phyloP scores from a whole-genome alignment of 2,329 filamentous ascomycete species.

The Alternaria panax region DNA sequence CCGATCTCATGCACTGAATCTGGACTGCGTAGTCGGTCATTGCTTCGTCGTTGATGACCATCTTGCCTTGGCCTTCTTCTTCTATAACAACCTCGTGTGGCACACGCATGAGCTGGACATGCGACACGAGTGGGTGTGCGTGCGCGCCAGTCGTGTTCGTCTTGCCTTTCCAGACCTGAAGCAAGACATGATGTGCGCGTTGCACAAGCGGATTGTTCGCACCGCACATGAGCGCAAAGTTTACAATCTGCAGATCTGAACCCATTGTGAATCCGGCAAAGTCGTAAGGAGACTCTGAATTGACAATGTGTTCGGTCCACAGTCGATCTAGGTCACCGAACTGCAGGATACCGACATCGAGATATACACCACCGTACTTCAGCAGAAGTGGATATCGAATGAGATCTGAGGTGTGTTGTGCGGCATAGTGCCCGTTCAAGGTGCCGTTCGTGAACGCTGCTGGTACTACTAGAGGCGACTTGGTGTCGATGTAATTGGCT shows the following conservation, averaged over 20 bases:
- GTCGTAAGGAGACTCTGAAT: conserved; percentile 56
- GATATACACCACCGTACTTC: conserved; percentile 65
- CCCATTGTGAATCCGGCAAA: conserved; percentile 38
- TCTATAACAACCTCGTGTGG: conserved; percentile 27
- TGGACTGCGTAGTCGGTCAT: conserved; percentile 67
- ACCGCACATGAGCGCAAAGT: conserved; percentile 30
- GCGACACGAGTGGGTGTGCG: conserved; percentile 61
- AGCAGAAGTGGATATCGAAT: conserved; percentile 65
- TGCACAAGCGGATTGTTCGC: conserved; percentile 58
- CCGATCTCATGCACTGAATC: conserved; percentile 61
- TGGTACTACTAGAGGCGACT: conserved; percentile 57
- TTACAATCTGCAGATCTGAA: conserved; percentile 30
- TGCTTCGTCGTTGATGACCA: conserved; percentile 51
- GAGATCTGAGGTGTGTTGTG: conserved; percentile 65
- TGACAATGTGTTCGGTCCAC: conserved; percentile 60
- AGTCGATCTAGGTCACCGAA: conserved; percentile 65
- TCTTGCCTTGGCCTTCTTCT: conserved; percentile 46
- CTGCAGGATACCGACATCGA: conserved; percentile 64
- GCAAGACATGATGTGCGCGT: conserved; percentile 59
- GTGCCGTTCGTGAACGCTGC: conserved; percentile 59
- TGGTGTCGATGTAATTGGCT: conserved; percentile 57
- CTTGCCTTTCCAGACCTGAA: conserved; percentile 60
- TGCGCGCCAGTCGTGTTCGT: conserved; percentile 52
- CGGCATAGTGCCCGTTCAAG: conserved; percentile 59
- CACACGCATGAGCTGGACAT: conserved; percentile 57